These are phyloP conservation scores for Cordyceps fumosorosea DNA, from an alignment of 2,329 filamentous ascomycete species.

Conservation along the genomic window DNA sequence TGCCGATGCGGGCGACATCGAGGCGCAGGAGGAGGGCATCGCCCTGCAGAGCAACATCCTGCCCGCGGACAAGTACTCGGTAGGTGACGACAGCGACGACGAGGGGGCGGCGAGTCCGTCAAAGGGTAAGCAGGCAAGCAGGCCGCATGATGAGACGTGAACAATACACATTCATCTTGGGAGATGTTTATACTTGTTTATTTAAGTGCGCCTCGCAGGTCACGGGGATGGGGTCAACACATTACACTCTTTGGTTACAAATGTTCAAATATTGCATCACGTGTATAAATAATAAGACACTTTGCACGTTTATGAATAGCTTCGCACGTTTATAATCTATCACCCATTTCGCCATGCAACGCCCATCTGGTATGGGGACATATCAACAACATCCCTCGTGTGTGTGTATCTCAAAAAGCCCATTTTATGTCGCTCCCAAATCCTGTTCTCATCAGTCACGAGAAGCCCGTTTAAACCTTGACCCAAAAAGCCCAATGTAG, in stretches of 20 bases:
- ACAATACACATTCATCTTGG: neutral
- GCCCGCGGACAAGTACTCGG: conserved; percentile 45
- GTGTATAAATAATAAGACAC: neutral
- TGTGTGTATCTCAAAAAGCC: neutral
- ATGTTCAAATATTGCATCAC: neutral
- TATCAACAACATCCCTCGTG: neutral
- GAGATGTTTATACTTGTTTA: neutral
- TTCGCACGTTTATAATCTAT: neutral
- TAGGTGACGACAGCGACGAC: conserved; percentile 52
- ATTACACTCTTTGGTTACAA: neutral
- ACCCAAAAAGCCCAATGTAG: neutral
- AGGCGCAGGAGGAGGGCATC: conserved; percentile 17
- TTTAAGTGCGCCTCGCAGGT: neutral
- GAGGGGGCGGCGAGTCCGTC: conserved; percentile 28
- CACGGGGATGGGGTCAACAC: neutral
- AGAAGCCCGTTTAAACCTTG: neutral
- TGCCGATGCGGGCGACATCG: conserved; percentile 33
- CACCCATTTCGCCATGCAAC: conserved; percentile 9
- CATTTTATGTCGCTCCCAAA: conserved; percentile 11
- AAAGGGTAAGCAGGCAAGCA: conserved; percentile 6
- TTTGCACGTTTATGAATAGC: neutral
- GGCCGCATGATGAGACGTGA: neutral
- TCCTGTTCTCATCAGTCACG: conserved; percentile 6
- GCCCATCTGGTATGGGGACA: neutral
- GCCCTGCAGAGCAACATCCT: conserved; percentile 21